These are phyloP conservation scores for Filosporella fistucella DNA, from an alignment of 495 filamentous ascomycete genomes.

Conservation along the genomic window DNA sequence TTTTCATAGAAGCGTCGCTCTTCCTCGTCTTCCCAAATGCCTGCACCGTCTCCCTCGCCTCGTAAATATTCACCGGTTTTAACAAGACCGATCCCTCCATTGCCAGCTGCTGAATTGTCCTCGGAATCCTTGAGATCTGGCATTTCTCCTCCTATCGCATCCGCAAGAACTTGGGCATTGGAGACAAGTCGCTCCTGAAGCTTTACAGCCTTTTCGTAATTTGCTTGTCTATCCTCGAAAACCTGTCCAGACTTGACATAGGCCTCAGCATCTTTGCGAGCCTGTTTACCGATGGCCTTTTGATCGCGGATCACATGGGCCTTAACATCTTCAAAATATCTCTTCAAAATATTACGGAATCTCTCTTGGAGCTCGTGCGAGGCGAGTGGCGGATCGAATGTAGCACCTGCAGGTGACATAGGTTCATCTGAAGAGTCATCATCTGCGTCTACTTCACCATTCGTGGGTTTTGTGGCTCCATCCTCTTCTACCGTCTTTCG, in stretches of 20 bases:
- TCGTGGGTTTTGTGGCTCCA: slow-evolving; percentile 55
- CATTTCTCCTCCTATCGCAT: slow-evolving; percentile 89
- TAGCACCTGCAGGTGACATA: slow-evolving; percentile 32
- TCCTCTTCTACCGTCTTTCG: slow-evolving; percentile 84
- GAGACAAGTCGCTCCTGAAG: slow-evolving; percentile 84
- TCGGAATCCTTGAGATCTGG: slow-evolving; percentile 85
- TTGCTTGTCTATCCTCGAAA: slow-evolving; percentile 95
- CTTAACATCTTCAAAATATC: slow-evolving; percentile 94
- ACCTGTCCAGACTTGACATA: slow-evolving; percentile 99
- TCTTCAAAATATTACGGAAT: slow-evolving; percentile 81
- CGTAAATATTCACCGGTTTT: slow-evolving; percentile 91
- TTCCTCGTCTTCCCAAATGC: slow-evolving; percentile 99
- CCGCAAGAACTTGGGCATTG: slow-evolving; percentile 88
- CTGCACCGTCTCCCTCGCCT: slow-evolving; percentile 85
- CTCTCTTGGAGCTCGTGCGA: slow-evolving; percentile 74
- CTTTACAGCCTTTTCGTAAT: slow-evolving; percentile 90
- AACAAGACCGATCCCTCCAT: slow-evolving; percentile 84
- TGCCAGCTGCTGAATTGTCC: slow-evolving; percentile 49
- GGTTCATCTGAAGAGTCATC: slow-evolving; percentile 38
- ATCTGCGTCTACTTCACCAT: slow-evolving; percentile 41
- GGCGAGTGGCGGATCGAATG: slow-evolving; percentile 67
- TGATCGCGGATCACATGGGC: slow-evolving; percentile 84
- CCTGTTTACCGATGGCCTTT: slow-evolving; percentile 75
- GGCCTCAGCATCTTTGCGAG: slow-evolving; percentile 91
- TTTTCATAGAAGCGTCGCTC: slow-evolving; percentile 98